These are phyloP conservation scores for Rhodotorula sp. DNA, from an alignment of 1,284 basidiomycete species.

Conservation along the genomic window DNA sequence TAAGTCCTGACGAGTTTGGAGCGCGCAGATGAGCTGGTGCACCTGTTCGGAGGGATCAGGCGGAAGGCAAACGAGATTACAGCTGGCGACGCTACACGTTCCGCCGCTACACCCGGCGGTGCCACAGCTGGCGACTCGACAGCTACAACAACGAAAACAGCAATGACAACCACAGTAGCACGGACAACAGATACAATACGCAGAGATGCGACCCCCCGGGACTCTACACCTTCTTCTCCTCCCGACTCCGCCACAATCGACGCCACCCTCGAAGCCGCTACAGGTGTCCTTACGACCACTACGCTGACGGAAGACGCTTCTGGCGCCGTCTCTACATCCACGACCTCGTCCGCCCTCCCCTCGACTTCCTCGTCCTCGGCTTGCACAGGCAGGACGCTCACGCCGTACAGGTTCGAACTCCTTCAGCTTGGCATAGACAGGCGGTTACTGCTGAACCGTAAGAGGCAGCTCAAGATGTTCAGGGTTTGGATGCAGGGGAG, in stretches of 20 bases:
- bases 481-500: slow-evolving; percentile 53
- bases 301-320: too few relatives aligned
- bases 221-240: not conserved
- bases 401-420: slow-evolving; percentile 56
- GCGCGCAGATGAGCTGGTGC: slow-evolving; percentile 69
- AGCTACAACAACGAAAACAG: slow-evolving; percentile 47
- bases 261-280: not conserved
- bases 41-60: slow-evolving; percentile 67
- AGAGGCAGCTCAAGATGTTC: slow-evolving; percentile 91
- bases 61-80: not conserved
- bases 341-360: not conserved
- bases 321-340: not conserved
- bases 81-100: not conserved
- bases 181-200: not conserved
- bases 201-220: not conserved
- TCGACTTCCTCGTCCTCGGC: not conserved
- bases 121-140: slow-evolving; percentile 28
- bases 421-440: slow-evolving; percentile 82
- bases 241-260: not conserved
- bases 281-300: not conserved
- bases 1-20: not conserved
- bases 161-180: slow-evolving; percentile 12
- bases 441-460: slow-evolving; percentile 85
- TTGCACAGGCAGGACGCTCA: not conserved
- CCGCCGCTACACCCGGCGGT: not conserved